A percentile compares a stretch with the other conserved stretches of the same genome.
Evolutionary conservation across 1,139 yeast species (phyloP).

Genomic region (Lodderomyces jiufengensis): DNA sequence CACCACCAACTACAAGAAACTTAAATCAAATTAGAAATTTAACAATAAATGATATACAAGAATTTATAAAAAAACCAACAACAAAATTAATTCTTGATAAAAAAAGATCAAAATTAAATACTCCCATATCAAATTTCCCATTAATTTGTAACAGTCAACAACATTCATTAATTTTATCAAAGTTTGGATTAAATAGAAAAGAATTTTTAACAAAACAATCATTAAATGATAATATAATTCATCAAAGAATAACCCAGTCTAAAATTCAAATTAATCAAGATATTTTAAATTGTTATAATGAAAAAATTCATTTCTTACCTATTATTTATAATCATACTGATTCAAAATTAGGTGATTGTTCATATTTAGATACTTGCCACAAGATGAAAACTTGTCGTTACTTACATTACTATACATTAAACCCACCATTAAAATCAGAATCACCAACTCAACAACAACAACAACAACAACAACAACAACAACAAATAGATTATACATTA

Average conservation of each 20-base stretch:
- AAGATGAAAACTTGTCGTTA: slow-evolving; percentile 78
- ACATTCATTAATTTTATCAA: slow-evolving; percentile 41
- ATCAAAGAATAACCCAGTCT: slow-evolving; percentile 18
- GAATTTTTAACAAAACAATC: slow-evolving; percentile 17
- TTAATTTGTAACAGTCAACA: slow-evolving; percentile 48
- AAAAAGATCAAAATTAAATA: slow-evolving; percentile 38
- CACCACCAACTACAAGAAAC: background rate
- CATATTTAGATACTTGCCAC: slow-evolving; percentile 91
- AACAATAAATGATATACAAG: background rate
- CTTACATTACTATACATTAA: slow-evolving; percentile 69
- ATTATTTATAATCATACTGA: slow-evolving; percentile 58
- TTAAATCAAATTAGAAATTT: background rate
- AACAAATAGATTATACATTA: slow-evolving; percentile 42
- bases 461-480: background rate
- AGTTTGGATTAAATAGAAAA: slow-evolving; percentile 21
- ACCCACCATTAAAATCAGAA: slow-evolving; percentile 29
- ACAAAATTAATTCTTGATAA: slow-evolving; percentile 35
- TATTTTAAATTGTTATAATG: slow-evolving; percentile 39
- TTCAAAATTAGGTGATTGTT: slow-evolving; percentile 77
- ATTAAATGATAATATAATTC: slow-evolving; percentile 18
- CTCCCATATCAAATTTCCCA: slow-evolving; percentile 40
- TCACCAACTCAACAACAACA: slow-evolving; percentile 1
- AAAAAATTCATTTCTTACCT: slow-evolving; percentile 61
- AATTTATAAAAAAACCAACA: slow-evolving; percentile 21
- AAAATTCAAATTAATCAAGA: slow-evolving; percentile 23